Conservation (phyloP, 2,329 filamentous ascomycete genomes). For the Exutisphaerella laricina region DNA sequence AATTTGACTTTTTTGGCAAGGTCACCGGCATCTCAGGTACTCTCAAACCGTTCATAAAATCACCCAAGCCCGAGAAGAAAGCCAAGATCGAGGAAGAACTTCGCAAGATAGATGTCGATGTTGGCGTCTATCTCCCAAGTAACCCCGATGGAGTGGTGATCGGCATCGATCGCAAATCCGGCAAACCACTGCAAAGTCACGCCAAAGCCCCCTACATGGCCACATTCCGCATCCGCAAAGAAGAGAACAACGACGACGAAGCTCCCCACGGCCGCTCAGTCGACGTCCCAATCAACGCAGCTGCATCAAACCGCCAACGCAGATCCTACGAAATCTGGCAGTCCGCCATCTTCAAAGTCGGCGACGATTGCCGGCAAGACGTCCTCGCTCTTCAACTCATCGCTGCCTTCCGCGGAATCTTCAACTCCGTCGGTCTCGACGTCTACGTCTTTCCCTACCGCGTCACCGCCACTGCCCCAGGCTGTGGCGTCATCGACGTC, state of each 20-base stretch:
- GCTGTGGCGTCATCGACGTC: constrained; percentile 97
- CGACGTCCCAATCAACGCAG: constrained; percentile 33
- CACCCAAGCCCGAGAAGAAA: constrained; percentile 92
- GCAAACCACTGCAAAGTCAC: constrained; percentile 94
- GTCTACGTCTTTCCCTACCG: constrained; percentile 97
- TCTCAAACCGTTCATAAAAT: constrained; percentile 86
- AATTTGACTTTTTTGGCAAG: constrained; percentile 97
- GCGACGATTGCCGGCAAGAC: constrained; percentile 96
- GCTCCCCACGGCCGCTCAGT: constrained; percentile 45
- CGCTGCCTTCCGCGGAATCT: constrained; percentile 93
- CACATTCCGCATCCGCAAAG: constrained; percentile 93
- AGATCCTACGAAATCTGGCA: constrained; percentile 90
- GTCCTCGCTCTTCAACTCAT: constrained; percentile 97
- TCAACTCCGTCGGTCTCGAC: constrained; percentile 88
- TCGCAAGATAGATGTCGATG: constrained; percentile 92
- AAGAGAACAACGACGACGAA: constrained; percentile 37
- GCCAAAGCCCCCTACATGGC: constrained; percentile 99
- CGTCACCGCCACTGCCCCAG: constrained; percentile 93
- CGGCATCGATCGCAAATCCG: constrained; percentile 95
- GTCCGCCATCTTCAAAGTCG: constrained; percentile 99
- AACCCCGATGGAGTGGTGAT: constrained; percentile 97
- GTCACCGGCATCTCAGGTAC: constrained; percentile 95
- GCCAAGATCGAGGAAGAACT: constrained; percentile 98
- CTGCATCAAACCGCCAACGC: constrained; percentile 27
- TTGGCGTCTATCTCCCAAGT: constrained; percentile 93